Evolutionary conservation across 257 asterid genomes (phyloP), one percentile per base, ranked within the genome.

Genomic region (Solanum etuberosum): DNA sequence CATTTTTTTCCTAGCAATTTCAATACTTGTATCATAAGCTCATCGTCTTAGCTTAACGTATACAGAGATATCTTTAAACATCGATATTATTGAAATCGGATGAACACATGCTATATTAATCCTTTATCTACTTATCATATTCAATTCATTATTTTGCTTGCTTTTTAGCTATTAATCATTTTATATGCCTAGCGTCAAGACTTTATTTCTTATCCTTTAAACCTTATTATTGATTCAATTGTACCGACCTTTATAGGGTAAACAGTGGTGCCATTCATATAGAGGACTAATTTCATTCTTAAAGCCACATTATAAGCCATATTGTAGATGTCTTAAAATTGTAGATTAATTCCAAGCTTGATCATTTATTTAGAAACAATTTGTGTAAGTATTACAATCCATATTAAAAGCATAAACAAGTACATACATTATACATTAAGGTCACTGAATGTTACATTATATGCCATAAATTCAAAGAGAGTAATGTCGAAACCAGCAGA

Each of bases 401-500:
- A 27, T 16, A 43, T 27, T 27, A 78, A 73, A 13, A 73, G n/a
- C 46, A 34, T 71, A 34, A 42, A 25, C 5, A 48, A 7, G 38
- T 42, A 43, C 37, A n/a, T 25, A 40, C 54, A 25, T 63, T 27
- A 27, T 42, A 15, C 84, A 43, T 20, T 54, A 54, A 54, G 63
- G 63, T 51, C 7, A 35, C 27, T 35, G 4, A 20, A 35, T 42
- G 16, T 20, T 8, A 80, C 84, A 80, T 46, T 15, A 80, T 34
- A 80, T 46, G 57, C 40, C 63, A 43, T 42, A 46, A 16, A 38
- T 23, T 95, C 93, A 93, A 83, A 89, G 94, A 86, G 85, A 86
- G 90, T 94, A 95, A 86, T 93, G 95, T 4, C 90, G 92, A 87
- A 40, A 94, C 96, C 95, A 94, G 87, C 93, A 90, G 82, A 88